A percentile compares a stretch with the other conserved stretches of the same genome.
These are phyloP conservation scores for Fraxinus paxiana DNA, from an alignment of 305 asterid genomes.

Conservation along the genomic window DNA sequence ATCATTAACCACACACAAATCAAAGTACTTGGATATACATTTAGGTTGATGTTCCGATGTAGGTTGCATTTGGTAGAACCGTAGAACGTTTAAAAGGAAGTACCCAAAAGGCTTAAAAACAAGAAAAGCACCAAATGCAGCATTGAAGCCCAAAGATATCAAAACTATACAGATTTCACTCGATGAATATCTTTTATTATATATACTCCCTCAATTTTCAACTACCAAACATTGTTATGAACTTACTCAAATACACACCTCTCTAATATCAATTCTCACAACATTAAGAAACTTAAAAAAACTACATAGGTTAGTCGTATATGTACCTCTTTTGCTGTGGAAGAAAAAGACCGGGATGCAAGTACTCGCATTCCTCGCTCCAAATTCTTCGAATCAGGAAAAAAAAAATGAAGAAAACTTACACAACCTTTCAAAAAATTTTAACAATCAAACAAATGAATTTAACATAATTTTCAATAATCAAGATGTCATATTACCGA, in stretches of 20 bases:
- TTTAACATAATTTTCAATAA: background rate
- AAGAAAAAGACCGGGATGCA: conserved; percentile 38
- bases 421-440: background rate
- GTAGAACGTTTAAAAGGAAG: background rate
- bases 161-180: background rate
- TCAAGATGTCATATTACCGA: conserved; percentile 21
- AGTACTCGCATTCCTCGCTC: conserved; percentile 18
- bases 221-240: background rate
- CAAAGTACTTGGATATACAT: background rate
- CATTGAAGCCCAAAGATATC: background rate
- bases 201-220: background rate
- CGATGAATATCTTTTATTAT: background rate
- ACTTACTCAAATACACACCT: background rate
- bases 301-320: background rate
- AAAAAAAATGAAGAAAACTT: background rate
- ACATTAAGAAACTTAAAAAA: background rate
- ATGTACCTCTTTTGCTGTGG: conserved; percentile 36
- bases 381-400: conserved; percentile 1
- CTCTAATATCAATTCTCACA: background rate
- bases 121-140: background rate
- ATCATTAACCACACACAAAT: background rate
- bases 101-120: background rate
- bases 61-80: background rate
- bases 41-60: background rate
- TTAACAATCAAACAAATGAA: background rate